Evolutionary conservation across 2,329 filamentous ascomycete species (phyloP), one percentile per base, ranked within the genome.

Genomic region (Colletotrichum sp.): DNA sequence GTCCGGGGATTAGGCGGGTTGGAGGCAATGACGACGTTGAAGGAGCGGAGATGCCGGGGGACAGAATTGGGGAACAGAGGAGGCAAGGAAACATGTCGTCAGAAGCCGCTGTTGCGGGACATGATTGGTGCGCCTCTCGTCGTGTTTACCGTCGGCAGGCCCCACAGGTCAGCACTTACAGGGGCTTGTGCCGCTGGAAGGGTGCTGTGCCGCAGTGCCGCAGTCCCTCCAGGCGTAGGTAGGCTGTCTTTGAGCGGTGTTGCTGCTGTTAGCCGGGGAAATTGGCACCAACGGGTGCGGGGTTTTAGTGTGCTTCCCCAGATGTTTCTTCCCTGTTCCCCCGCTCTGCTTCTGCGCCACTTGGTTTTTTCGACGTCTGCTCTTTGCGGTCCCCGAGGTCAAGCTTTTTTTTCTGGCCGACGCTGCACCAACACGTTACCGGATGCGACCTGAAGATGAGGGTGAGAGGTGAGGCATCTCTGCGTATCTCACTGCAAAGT

Each of bases 221-320:
- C 65, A n/a, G 34, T 63, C 65, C 57, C 55, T 48, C 36, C 36
- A 43, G 36, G 36, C 36, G 36, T 38, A 24, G 24, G 24, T 24
- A 24, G 24, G 24, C 24, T 48, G 70, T 60, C 21, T 32, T 60
- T 30, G 34, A 63, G 69, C 48, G 67, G 58, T 55, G 57, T 26
- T 52, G 65, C 36, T 60, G 48, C 21, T 58, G 71, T 63, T 72
- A 24, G 38, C 67, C 67, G 72, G 69, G 63, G 69, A 63, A 63
- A 63, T 75, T 55, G 69, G 36, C 26, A 63, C 58, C 38, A 58
- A 48, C 52, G 55, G 73, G 55, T 74, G 74, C 74, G 72, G 72
- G 72, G 75, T 71, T 71, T 75, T 77, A 75, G 75, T 75, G 71
- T 71, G 30, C 52, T 77, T 75, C 75, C 75, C 75, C 75, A 67